Percentiles rank a stretch among this genome's conserved stretches.
These are phyloP conservation scores for Nitzschia sp. DNA, from an alignment of 108 stramenopile genomes.

Conservation along the genomic window DNA sequence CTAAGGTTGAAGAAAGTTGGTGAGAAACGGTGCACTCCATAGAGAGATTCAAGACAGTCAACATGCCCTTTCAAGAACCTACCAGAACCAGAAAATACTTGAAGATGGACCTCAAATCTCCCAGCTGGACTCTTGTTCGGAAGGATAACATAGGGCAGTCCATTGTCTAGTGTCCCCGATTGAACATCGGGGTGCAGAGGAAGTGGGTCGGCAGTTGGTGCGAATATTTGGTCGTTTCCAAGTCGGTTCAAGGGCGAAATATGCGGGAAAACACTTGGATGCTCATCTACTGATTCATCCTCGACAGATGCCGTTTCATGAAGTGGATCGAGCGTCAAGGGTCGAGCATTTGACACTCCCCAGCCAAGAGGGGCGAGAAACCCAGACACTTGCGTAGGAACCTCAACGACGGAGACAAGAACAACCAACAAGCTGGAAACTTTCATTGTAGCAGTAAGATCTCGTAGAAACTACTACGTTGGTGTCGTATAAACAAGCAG, in stretches of 20 bases:
- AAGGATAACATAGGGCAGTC: constrained; percentile 89
- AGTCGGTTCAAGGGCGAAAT: constrained; percentile 84
- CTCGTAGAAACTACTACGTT: too few relatives aligned
- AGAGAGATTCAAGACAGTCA: background rate
- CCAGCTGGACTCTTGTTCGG: constrained; percentile 92
- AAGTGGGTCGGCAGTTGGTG: constrained; percentile 41
- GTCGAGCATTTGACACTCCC: too few relatives aligned
- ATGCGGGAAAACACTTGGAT: constrained; percentile 75
- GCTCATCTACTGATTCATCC: constrained; percentile 46
- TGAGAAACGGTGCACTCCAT: background rate
- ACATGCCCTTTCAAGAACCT: constrained; percentile 14
- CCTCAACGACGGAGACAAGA: too few relatives aligned
- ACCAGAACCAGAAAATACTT: constrained; percentile 88
- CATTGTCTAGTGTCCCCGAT: constrained; percentile 82
- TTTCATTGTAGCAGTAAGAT: too few relatives aligned
- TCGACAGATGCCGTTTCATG: too few relatives aligned
- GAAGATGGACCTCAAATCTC: constrained; percentile 95
- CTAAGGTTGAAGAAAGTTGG: constrained; percentile 29
- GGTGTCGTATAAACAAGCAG: too few relatives aligned
- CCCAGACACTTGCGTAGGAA: too few relatives aligned
- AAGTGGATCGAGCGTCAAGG: too few relatives aligned
- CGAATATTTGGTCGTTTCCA: constrained; percentile 42
- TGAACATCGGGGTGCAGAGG: constrained; percentile 78
- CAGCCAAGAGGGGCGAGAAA: too few relatives aligned
- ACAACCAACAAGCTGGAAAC: too few relatives aligned